Evolutionary conservation across 2,329 filamentous ascomycete species (phyloP), one percentile per base, ranked within the genome.

Genomic region (Fusarium drepaniforme): DNA sequence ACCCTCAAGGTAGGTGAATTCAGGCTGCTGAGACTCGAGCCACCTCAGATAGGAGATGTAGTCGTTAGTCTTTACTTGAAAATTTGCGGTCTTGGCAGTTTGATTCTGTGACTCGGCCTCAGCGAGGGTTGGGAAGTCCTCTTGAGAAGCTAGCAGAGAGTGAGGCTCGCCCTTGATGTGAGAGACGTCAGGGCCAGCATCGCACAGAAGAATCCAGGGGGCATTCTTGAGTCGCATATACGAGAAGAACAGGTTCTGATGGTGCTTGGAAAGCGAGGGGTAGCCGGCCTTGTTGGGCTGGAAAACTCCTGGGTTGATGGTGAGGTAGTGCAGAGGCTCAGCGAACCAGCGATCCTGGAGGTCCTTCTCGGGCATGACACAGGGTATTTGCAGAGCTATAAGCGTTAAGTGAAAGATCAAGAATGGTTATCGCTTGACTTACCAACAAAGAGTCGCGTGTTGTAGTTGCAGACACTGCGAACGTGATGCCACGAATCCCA

Each of bases 401-500:
- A n/a, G 23, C 21, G 23, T 71, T 60, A 51, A 18, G 7, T 16
- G 13, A 30, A 8, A 12, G 8, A n/a, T 4, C 4, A 4, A 11
- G 16, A 56, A 8, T 49, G 35, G 3, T 1, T 25, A 11, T 18
- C 8, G 15, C 58, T 63, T 13, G 57, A 81, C 94, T 86, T 92
- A 98, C 96, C 94, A 83, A 98, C 91, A 79, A 91, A 93, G 42
- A 99, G 88, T 81, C 95, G 91, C 67, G 89, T 85, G 83, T 93
- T 93, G 84, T 99, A 98, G 84, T 92, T 93, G 89, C 95, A 98
- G 67, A 95, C 87, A 64, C 92, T 93, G 64, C 97, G 90, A 79
- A 99, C 93, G 25, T 93, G 88, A 82, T 99, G 93, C 97, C 97
- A 99, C 1, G 93, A 93, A 83, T 98, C 96, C 97, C 97, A 99